phyloP scores from a whole-genome alignment of 2,329 filamentous ascomycete species.

The Colletotrichum liriopes region DNA sequence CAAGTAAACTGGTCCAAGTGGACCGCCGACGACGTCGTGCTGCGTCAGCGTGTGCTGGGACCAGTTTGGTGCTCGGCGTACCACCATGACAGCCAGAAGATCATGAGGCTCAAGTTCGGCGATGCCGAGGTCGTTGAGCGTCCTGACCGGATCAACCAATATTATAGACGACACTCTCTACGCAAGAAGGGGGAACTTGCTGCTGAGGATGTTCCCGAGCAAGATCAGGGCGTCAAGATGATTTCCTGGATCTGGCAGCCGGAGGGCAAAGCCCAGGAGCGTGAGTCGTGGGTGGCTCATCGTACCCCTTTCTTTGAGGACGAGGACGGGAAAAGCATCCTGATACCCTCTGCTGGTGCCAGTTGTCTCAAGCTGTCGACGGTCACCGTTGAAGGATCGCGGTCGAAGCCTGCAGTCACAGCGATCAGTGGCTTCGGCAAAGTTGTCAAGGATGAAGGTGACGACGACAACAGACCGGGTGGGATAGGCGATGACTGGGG shows the following conservation, averaged over 20 bases:
- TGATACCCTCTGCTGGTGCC: constrained; percentile 10
- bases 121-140: constrained; percentile 48
- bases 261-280: background rate
- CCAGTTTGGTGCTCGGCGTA: constrained; percentile 73
- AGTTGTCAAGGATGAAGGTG: background rate
- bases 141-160: background rate
- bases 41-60: constrained; percentile 73
- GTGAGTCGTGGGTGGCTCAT: background rate
- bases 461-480: background rate
- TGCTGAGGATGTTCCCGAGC: background rate
- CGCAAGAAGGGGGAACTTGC: background rate
- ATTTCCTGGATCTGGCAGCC: constrained; percentile 23
- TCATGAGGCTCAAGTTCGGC: constrained; percentile 59
- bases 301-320: constrained; percentile 18
- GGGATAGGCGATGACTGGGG: background rate
- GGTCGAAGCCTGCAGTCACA: constrained; percentile 20
- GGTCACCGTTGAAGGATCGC: constrained; percentile 40
- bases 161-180: background rate
- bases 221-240: background rate
- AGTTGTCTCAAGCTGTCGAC: constrained; percentile 27
- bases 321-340: constrained; percentile 21
- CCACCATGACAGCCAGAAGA: constrained; percentile 43
- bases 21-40: constrained; percentile 68
- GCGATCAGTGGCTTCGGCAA: constrained; percentile 11
- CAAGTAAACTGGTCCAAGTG: constrained; percentile 73